phyloP scores from a whole-genome alignment of 140 eudicot genomes.

The Erigeron philadelphicus region DNA sequence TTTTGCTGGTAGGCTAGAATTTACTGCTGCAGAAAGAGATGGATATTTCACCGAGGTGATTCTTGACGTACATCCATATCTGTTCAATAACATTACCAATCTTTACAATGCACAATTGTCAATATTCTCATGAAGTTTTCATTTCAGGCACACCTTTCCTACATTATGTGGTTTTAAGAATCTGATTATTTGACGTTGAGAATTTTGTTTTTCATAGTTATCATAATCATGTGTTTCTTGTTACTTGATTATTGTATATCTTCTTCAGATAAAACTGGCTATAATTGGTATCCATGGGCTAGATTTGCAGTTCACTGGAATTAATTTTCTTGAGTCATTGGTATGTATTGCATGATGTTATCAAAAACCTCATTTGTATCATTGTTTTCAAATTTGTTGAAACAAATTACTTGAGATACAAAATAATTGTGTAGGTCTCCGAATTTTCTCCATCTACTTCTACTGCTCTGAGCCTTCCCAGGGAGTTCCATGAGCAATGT shows the following conservation, averaged over 20 bases:
- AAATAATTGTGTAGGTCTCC: conserved; percentile 55
- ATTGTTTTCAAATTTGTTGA: neutral
- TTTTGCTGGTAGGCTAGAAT: conserved; percentile 69
- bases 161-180: neutral
- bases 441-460: conserved; percentile 93
- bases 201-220: conserved; percentile 1
- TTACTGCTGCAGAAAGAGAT: conserved; percentile 69
- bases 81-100: conserved; percentile 3
- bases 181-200: neutral
- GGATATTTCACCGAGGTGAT: conserved; percentile 64
- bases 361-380: neutral
- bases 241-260: conserved; percentile 11
- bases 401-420: conserved; percentile 18
- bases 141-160: conserved; percentile 5
- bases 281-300: conserved; percentile 57
- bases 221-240: conserved; percentile 8
- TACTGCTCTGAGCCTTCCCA: conserved; percentile 86
- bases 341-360: conserved; percentile 34
- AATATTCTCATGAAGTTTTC: neutral
- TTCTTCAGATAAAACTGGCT: conserved; percentile 70
- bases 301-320: conserved; percentile 72
- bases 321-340: conserved; percentile 76
- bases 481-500: conserved; percentile 95
- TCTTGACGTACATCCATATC: conserved; percentile 7
- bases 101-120: neutral